A percentile compares a stretch with the other conserved stretches of the same genome.
These are phyloP conservation scores for Xylariaceae sp. DNA, from an alignment of 2,329 filamentous ascomycete genomes.

Conservation along the genomic window DNA sequence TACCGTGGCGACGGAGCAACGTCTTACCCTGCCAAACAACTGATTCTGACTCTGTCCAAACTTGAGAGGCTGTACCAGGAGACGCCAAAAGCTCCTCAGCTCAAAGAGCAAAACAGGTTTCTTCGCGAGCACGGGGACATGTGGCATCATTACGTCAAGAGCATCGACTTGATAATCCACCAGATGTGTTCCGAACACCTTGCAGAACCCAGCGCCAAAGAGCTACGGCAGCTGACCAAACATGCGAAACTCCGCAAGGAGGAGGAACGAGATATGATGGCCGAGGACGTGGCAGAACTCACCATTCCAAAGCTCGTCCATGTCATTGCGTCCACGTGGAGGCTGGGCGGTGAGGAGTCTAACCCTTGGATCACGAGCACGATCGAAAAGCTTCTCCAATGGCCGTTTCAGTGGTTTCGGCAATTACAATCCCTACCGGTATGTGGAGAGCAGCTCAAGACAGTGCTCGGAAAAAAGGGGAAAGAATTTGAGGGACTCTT, in stretches of 20 bases:
- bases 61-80: conserved; percentile 16
- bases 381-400: conserved; percentile 16
- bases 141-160: conserved; percentile 17
- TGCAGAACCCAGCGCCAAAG: conserved; percentile 1
- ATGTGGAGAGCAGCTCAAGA: conserved; percentile 2
- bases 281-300: conserved; percentile 14
- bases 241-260: no score
- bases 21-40: no score
- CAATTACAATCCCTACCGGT: conserved; percentile 14
- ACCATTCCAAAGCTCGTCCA: conserved; percentile 20
- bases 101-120: conserved; percentile 20
- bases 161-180: conserved; percentile 12
- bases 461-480: conserved; percentile 4
- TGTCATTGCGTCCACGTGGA: conserved; percentile 18
- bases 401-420: conserved; percentile 16
- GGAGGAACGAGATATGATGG: conserved; percentile 11
- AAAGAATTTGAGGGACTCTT: conserved; percentile 14
- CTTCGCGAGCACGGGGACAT: conserved; percentile 15
- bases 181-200: conserved; percentile 15
- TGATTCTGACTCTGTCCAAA: conserved; percentile 15
- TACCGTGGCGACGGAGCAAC: conserved; percentile 8
- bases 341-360: conserved; percentile 13
- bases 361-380: conserved; percentile 16
- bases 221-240: conserved; percentile 6
- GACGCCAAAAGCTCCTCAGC: conserved; percentile 11